phyloP scores from a whole-genome alignment of 768 basidiomycete species.

The Wakefieldia striispora region DNA sequence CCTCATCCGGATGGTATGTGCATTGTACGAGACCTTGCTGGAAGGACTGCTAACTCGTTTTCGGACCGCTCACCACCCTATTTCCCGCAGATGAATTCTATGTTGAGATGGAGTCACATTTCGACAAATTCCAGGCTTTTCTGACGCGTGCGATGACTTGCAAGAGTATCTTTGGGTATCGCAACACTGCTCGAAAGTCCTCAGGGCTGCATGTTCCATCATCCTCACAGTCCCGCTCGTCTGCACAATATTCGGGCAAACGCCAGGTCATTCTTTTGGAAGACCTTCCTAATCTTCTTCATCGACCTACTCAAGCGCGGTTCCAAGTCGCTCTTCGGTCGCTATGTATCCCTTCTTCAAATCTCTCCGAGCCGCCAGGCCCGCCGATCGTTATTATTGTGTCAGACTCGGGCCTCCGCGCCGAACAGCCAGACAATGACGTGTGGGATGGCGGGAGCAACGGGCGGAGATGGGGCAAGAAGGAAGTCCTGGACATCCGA shows the following conservation, averaged over 20 bases:
- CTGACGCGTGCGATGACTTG: slow-evolving; percentile 67
- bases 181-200: slow-evolving; percentile 8
- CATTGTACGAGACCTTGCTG: neutral
- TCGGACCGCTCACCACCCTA: too few species aligned
- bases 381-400: slow-evolving; percentile 79
- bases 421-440: slow-evolving; percentile 53
- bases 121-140: slow-evolving; percentile 75
- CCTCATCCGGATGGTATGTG: slow-evolving; percentile 7
- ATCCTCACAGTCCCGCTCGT: slow-evolving; percentile 1
- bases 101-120: slow-evolving; percentile 31
- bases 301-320: slow-evolving; percentile 58
- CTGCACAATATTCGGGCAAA: slow-evolving; percentile 17
- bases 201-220: slow-evolving; percentile 1
- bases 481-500: slow-evolving; percentile 61
- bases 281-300: slow-evolving; percentile 89
- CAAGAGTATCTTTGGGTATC: slow-evolving; percentile 44
- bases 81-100: slow-evolving; percentile 10
- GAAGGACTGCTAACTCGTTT: too few species aligned
- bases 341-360: slow-evolving; percentile 39
- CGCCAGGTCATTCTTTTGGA: slow-evolving; percentile 77
- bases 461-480: slow-evolving; percentile 46
- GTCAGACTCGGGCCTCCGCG: slow-evolving; percentile 78
- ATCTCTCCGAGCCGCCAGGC: slow-evolving; percentile 20
- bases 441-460: slow-evolving; percentile 44
- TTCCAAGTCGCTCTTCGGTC: slow-evolving; percentile 71